These are phyloP conservation scores for Nitzschia sp. DNA, from an alignment of 108 stramenopile species.

Conservation along the genomic window DNA sequence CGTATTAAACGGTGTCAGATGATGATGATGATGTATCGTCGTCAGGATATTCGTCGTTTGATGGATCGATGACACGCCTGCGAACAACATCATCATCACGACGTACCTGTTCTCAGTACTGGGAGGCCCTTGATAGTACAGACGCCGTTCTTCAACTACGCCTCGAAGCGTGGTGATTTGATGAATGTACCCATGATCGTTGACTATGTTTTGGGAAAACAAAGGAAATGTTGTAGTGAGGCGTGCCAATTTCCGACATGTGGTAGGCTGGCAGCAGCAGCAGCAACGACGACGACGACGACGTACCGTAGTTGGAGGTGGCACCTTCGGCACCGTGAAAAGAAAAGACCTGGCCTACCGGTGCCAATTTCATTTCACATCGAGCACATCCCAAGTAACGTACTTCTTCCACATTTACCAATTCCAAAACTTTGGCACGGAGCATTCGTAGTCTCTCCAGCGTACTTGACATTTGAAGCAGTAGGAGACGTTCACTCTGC, in stretches of 20 bases:
- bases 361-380: slow-evolving; percentile 47
- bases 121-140: slow-evolving; percentile 48
- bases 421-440: slow-evolving; percentile 36
- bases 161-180: slow-evolving; percentile 71
- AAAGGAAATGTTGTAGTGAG: too few species aligned
- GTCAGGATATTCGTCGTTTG: too few species aligned
- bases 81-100: not conserved
- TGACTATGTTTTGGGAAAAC: slow-evolving; percentile 47
- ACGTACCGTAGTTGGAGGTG: slow-evolving; percentile 60
- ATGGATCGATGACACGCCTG: too few species aligned
- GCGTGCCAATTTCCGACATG: too few species aligned
- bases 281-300: too few species aligned
- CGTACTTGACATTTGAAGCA: slow-evolving; percentile 51
- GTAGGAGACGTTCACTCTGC: slow-evolving; percentile 51
- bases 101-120: slow-evolving; percentile 62
- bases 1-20: too few species aligned
- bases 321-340: slow-evolving; percentile 78
- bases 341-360: slow-evolving; percentile 54
- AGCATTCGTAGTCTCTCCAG: slow-evolving; percentile 51
- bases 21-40: too few species aligned
- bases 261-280: too few species aligned
- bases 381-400: slow-evolving; percentile 42
- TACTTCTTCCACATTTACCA: slow-evolving; percentile 26
- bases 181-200: slow-evolving; percentile 80
- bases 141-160: slow-evolving; percentile 36